Evolutionary conservation across 176 grass and related monocot species (phyloP), one percentile per base, ranked within the genome.

Genomic region (Areca catechu): DNA sequence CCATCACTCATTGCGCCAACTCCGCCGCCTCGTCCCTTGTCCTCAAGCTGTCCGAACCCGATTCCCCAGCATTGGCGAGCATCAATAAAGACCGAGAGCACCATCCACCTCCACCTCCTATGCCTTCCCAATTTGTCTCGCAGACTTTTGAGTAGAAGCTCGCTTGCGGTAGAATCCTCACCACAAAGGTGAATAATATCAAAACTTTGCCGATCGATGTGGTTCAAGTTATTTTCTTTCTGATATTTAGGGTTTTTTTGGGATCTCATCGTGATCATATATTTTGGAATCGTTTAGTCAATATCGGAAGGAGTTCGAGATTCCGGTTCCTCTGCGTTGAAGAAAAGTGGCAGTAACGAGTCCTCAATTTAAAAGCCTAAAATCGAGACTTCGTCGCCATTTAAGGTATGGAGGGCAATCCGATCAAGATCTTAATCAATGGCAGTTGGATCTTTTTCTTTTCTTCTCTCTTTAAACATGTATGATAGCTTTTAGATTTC

Each of bases 141-240:
- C 77, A 68, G 48, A 49, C 29, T 14, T 62, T 65, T 50, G 58
- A 56, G 25, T 50, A 57, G 19, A 78, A 71, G 49, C 69, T 66
- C 22, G 15, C n/a, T 16, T 21, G 50, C 61, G 55, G 56, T 80
- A 74, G 54, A n/a, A n/a, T n/a, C 28, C 49, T 80, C 15, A 56
- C 61, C 17, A 49, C 65, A 20, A 80, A 53, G 63, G 77, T 80
- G 68, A 61, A n/a, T n/a, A n/a, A 10, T 19, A 34, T 5, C 0
- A 47, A 52, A 27, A 4, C 25, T 4, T 4, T 56, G 25, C 23
- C 29, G 25, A 3, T 65, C n/a, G n/a, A 50, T 65, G 15, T 15
- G 16, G n/a, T 62, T 58, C 19, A 2, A 15, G 7, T 19, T 49
- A 48, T 48, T 10, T 21, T 62, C 15, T 48, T 48, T 27, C 25